Evolutionary conservation across 2,329 filamentous ascomycete genomes (phyloP).

Genomic region (Fusarium hainanense): DNA sequence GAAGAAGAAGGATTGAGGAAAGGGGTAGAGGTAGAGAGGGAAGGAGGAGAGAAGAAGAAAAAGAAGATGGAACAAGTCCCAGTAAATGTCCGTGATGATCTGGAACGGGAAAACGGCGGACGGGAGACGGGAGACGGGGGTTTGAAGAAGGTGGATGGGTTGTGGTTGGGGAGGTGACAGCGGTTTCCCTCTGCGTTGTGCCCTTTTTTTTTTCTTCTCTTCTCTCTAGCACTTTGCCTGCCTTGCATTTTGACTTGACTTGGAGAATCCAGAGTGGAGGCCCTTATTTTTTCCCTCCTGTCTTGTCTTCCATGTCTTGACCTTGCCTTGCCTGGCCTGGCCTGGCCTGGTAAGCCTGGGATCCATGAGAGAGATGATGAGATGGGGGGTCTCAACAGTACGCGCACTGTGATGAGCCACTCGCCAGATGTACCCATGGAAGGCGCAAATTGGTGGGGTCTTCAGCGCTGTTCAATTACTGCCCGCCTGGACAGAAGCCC

Average conservation of each 20-base stretch:
- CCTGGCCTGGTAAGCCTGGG: neutral
- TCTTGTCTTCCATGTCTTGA: neutral
- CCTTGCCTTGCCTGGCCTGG: conserved; percentile 2
- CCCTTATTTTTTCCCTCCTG: conserved; percentile 35
- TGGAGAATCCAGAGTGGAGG: conserved; percentile 35
- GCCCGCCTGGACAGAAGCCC: conserved; percentile 25
- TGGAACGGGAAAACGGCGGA: conserved; percentile 44
- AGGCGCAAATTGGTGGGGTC: conserved; percentile 33
- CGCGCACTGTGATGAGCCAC: conserved; percentile 31
- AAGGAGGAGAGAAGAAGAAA: conserved; percentile 29
- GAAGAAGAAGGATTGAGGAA: conserved; percentile 27
- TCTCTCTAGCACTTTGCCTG: conserved; percentile 14
- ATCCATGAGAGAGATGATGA: conserved; percentile 7
- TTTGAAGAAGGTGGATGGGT: conserved; percentile 29
- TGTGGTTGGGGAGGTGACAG: conserved; percentile 46
- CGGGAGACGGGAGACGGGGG: conserved; percentile 43
- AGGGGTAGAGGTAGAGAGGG: conserved; percentile 22
- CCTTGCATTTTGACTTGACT: conserved; percentile 12
- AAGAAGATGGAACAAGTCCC: conserved; percentile 36
- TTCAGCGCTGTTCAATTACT: conserved; percentile 30
- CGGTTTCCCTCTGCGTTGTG: conserved; percentile 41
- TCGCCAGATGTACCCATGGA: conserved; percentile 7
- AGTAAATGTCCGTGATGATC: conserved; percentile 43
- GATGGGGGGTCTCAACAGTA: conserved; percentile 24
- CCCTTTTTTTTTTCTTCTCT: neutral